Percentiles rank a stretch among this genome's conserved stretches.
These are phyloP conservation scores for Plantago coronopus DNA, from an alignment of 305 asterid species.

Conservation along the genomic window DNA sequence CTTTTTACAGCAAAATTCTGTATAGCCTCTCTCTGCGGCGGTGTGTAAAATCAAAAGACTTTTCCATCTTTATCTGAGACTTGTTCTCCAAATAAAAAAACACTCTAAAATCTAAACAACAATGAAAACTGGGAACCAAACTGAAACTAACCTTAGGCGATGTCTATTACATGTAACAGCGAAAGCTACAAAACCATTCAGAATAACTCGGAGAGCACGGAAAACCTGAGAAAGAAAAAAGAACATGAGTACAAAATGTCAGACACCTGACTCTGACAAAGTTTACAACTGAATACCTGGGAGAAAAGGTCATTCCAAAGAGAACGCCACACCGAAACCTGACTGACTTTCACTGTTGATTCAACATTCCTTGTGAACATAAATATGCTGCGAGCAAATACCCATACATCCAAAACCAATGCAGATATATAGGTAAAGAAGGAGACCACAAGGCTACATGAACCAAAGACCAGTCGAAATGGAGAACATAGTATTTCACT, in stretches of 20 bases:
- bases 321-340: conserved; percentile 74
- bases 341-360: conserved; percentile 45
- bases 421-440: conserved; percentile 32
- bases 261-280: conserved; percentile 6
- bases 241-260: conserved; percentile 9
- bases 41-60: too few relatives aligned
- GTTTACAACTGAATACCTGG: conserved; percentile 37
- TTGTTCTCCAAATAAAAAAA: not conserved
- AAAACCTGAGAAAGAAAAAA: conserved; percentile 41
- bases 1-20: too few relatives aligned
- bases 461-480: conserved; percentile 38
- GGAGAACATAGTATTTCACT: conserved; percentile 46
- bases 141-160: conserved; percentile 54
- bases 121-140: not conserved
- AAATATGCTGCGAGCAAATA: conserved; percentile 43
- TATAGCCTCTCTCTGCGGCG: too few relatives aligned
- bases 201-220: conserved; percentile 67
- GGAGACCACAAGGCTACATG: conserved; percentile 33
- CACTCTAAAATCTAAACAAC: not conserved
- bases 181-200: conserved; percentile 71
- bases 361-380: conserved; percentile 41
- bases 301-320: conserved; percentile 88
- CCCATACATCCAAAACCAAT: conserved; percentile 39
- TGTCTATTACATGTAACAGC: conserved; percentile 73
- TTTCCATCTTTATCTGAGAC: not conserved